Conservation (phyloP, 345 rosid genomes). For the Citrus trifoliata region DNA sequence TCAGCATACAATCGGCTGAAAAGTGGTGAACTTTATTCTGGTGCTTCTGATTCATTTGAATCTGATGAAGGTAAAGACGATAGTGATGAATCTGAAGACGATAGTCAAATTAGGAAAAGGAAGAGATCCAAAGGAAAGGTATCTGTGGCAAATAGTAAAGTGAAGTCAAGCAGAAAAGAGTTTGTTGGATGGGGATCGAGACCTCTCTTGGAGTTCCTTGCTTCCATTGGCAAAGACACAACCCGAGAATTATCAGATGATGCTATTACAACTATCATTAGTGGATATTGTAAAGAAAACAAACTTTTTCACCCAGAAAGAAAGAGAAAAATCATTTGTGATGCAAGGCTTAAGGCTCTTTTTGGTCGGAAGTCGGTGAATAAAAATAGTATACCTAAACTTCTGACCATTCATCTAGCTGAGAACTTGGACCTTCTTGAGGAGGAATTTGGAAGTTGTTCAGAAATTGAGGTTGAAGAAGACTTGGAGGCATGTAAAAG, state of each 20-base stretch:
- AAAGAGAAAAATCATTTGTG: slow-evolving; percentile 42
- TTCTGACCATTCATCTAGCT: slow-evolving; percentile 35
- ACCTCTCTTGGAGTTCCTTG: slow-evolving; percentile 40
- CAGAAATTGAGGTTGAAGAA: slow-evolving; percentile 8
- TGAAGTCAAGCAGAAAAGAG: slow-evolving; percentile 21
- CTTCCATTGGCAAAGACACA: slow-evolving; percentile 36
- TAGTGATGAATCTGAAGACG: slow-evolving; percentile 9
- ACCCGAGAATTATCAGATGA: slow-evolving; percentile 28
- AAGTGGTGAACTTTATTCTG: slow-evolving; percentile 7
- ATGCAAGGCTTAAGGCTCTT: slow-evolving; percentile 37
- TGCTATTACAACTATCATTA: slow-evolving; percentile 30
- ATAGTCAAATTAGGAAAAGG: slow-evolving; percentile 4
- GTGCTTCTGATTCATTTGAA: slow-evolving; percentile 7
- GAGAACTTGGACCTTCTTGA: slow-evolving; percentile 31
- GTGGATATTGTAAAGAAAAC: slow-evolving; percentile 31
- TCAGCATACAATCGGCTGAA: slow-evolving; percentile 26
- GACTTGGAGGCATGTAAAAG: slow-evolving; percentile 5
- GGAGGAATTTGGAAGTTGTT: slow-evolving; percentile 16
- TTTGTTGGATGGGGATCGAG: slow-evolving; percentile 55
- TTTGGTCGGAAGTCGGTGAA: slow-evolving; percentile 38
- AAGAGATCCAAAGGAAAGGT: slow-evolving; percentile 11
- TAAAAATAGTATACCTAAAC: slow-evolving; percentile 30
- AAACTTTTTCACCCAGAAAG: slow-evolving; percentile 35
- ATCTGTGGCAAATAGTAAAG: neutral
- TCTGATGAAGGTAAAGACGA: slow-evolving; percentile 16